phyloP scores from a whole-genome alignment of 257 asterid genomes.

The Oldenlandia corymbosa region DNA sequence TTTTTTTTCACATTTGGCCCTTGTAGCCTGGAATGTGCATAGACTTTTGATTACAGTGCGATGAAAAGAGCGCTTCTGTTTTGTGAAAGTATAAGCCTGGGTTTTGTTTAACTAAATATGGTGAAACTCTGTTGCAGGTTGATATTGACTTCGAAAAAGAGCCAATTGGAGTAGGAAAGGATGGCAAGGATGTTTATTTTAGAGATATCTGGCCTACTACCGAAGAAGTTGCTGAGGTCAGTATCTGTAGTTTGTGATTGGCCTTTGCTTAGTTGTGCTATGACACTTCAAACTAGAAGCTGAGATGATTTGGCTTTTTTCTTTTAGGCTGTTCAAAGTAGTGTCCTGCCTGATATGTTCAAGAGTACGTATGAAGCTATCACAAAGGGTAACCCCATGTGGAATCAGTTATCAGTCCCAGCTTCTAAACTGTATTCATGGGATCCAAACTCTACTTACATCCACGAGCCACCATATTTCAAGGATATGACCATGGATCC shows the following conservation, averaged over 20 bases:
- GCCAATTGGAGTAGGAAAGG: constrained; percentile 87
- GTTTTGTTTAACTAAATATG: too few relatives aligned
- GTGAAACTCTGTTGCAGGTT: constrained; percentile 43
- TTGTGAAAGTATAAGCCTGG: too few relatives aligned
- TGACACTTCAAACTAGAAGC: not conserved
- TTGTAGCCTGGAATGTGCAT: too few relatives aligned
- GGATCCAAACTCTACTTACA: constrained; percentile 85
- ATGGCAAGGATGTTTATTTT: constrained; percentile 76
- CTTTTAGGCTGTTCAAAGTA: constrained; percentile 72
- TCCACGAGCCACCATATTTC: constrained; percentile 94
- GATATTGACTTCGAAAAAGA: constrained; percentile 89
- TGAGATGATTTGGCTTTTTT: constrained; percentile 10
- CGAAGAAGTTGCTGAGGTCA: constrained; percentile 86
- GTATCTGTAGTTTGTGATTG: constrained; percentile 12
- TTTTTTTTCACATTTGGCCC: too few relatives aligned
- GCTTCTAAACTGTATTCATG: constrained; percentile 63
- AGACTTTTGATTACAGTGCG: too few relatives aligned
- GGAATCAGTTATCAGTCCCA: constrained; percentile 77
- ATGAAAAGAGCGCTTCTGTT: too few relatives aligned
- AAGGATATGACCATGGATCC: constrained; percentile 90
- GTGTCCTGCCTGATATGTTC: constrained; percentile 91
- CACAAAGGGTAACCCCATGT: constrained; percentile 81
- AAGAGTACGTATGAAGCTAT: constrained; percentile 83
- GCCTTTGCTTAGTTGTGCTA: constrained; percentile 9
- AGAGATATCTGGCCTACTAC: constrained; percentile 93